Conservation (phyloP, 768 basidiomycete genomes). For the Suillus subalutaceus region DNA sequence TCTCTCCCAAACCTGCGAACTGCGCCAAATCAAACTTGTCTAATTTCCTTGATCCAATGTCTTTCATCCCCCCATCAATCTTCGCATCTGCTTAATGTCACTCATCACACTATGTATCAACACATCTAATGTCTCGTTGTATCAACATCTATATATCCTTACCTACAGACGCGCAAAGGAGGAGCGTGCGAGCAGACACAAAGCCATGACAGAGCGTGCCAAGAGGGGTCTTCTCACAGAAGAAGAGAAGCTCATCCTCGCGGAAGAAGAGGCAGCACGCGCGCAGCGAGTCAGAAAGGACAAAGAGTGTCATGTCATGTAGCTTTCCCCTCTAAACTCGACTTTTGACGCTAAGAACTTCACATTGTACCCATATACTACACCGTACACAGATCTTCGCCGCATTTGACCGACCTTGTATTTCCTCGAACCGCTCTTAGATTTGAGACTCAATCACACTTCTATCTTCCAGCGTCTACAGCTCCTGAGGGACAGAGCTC, state of each 20-base stretch:
- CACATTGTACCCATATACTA: background rate
- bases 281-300: background rate
- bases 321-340: background rate
- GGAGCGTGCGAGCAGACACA: conserved; percentile 63
- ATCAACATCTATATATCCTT: conserved; percentile 18
- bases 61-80: conserved; percentile 69
- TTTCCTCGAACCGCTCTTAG: background rate
- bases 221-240: conserved; percentile 5
- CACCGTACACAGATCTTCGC: background rate
- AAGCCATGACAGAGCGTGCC: conserved; percentile 31
- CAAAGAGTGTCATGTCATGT: conserved; percentile 17
- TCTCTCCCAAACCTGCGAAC: background rate
- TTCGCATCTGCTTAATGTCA: conserved; percentile 63
- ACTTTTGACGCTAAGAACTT: background rate
- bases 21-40: background rate
- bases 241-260: conserved; percentile 2
- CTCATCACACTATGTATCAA: background rate
- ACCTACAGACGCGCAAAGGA: conserved; percentile 66
- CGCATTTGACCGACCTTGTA: background rate
- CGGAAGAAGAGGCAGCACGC: background rate
- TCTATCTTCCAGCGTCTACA: too few species aligned
- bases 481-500: too few species aligned
- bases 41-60: conserved; percentile 33
- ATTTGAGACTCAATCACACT: background rate
- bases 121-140: conserved; percentile 19